These are phyloP conservation scores for Cornus kousa DNA, from an alignment of 148 eudicot species.

Conservation along the genomic window DNA sequence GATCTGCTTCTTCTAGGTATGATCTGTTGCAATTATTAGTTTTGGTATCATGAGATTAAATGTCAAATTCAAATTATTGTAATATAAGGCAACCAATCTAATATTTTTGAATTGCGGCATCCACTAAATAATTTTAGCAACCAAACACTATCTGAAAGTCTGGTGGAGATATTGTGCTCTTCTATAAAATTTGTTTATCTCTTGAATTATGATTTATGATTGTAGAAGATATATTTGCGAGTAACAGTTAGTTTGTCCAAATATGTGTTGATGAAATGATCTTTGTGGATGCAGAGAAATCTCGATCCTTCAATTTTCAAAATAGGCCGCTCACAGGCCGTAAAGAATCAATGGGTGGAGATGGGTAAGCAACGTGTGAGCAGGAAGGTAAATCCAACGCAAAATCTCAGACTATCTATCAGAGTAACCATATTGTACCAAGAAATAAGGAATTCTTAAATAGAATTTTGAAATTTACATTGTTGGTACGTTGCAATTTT, in stretches of 20 bases:
- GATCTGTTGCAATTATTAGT: too few species aligned
- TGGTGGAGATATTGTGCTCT: neutral
- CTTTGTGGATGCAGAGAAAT: constrained; percentile 58
- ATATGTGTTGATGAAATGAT: constrained; percentile 1
- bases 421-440: neutral
- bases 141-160: neutral
- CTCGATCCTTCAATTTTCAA: constrained; percentile 51
- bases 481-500: neutral
- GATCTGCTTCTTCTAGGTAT: too few species aligned
- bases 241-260: neutral
- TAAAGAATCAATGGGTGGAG: constrained; percentile 44
- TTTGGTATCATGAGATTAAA: too few species aligned
- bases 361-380: constrained; percentile 39
- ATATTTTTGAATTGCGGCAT: too few species aligned
- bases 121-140: too few species aligned
- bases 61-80: neutral
- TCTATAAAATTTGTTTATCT: neutral
- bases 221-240: neutral
- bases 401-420: neutral
- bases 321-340: constrained; percentile 64
- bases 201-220: neutral
- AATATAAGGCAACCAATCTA: too few species aligned
- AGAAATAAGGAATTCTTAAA: too few species aligned
- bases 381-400: constrained; percentile 48
- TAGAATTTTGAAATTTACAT: neutral